phyloP scores from a whole-genome alignment of 805 yeast species.

The Hanseniaspora lachancei region DNA sequence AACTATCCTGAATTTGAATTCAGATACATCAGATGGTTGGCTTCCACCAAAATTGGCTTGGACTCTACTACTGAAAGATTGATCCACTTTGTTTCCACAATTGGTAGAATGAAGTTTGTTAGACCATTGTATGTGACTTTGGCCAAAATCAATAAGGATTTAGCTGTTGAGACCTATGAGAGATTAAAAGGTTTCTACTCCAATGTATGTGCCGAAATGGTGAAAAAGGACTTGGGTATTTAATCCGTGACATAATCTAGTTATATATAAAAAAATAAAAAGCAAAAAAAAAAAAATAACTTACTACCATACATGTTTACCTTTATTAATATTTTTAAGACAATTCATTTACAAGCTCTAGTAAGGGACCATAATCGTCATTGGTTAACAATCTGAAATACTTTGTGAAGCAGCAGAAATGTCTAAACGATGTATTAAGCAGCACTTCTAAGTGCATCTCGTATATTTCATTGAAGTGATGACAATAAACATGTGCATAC shows the following conservation, averaged over 20 bases:
- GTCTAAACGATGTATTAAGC: constrained; percentile 85
- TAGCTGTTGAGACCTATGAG: constrained; percentile 55
- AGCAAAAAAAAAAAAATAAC: neutral
- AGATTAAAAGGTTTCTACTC: constrained; percentile 53
- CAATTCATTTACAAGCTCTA: constrained; percentile 53
- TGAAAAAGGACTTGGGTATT: constrained; percentile 63
- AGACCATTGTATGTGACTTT: constrained; percentile 70
- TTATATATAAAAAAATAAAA: constrained; percentile 7
- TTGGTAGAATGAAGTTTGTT: constrained; percentile 89
- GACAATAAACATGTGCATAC: constrained; percentile 95
- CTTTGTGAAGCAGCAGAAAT: constrained; percentile 73
- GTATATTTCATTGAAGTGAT: constrained; percentile 88
- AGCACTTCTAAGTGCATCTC: constrained; percentile 88
- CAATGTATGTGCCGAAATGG: constrained; percentile 72
- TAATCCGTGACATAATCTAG: constrained; percentile 11
- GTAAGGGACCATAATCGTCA: constrained; percentile 85
- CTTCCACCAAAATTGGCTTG: constrained; percentile 37
- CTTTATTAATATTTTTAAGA: constrained; percentile 13
- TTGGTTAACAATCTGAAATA: constrained; percentile 67
- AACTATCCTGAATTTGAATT: constrained; percentile 69
- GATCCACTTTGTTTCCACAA: constrained; percentile 78
- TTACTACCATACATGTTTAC: neutral
- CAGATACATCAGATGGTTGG: constrained; percentile 61
- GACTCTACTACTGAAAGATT: constrained; percentile 34
- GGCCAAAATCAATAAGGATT: constrained; percentile 46